Evolutionary conservation across 192 early-diverging fungal genomes (phyloP).

Genomic region (Backusella sp.): DNA sequence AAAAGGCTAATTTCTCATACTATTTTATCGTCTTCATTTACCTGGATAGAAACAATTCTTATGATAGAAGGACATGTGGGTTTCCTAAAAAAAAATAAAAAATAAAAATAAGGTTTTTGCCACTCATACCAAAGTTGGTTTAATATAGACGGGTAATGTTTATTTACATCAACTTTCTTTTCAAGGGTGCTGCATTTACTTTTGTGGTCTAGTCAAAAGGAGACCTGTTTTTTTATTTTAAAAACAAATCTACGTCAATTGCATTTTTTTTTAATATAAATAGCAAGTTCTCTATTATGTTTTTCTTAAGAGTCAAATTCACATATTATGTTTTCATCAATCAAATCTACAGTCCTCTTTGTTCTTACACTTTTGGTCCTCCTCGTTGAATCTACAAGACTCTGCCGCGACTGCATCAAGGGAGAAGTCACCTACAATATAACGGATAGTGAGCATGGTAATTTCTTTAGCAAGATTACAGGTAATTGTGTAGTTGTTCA

Average conservation of each 20-base stretch:
- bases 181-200: neutral
- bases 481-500: neutral
- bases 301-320: neutral
- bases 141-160: neutral
- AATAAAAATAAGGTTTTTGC: neutral
- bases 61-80: neutral
- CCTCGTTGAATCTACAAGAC: neutral
- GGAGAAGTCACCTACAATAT: neutral
- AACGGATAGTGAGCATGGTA: neutral
- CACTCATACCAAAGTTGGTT: neutral
- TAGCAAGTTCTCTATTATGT: neutral
- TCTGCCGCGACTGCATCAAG: neutral
- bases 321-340: neutral
- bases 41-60: neutral
- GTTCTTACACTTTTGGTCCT: neutral
- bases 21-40: neutral
- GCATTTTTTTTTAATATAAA: neutral
- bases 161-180: neutral
- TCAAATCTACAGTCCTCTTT: neutral
- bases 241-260: neutral
- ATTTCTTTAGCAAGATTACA: neutral
- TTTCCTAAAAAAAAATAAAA: neutral
- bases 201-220: neutral
- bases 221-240: neutral
- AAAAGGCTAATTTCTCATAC: too few species aligned